phyloP scores from a whole-genome alignment of 2,329 filamentous ascomycete genomes.

The Botrytis byssoidea region DNA sequence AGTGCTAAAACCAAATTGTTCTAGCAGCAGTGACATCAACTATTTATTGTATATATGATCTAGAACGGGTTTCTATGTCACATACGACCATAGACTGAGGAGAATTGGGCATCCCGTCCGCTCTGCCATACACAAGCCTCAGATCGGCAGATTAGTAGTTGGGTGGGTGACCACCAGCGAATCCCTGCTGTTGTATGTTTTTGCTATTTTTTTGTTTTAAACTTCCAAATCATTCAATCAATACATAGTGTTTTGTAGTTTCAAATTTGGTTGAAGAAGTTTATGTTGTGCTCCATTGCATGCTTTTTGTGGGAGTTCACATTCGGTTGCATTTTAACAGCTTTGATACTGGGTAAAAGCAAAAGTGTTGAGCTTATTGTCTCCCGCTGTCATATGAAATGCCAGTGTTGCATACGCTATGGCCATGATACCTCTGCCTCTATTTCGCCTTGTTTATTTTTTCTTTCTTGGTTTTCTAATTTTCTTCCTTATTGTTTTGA shows the following conservation, averaged over 20 bases:
- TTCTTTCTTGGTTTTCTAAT: neutral
- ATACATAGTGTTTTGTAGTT: neutral
- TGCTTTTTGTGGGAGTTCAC: neutral
- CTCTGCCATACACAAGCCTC: conserved; percentile 13
- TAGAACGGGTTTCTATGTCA: accelerated
- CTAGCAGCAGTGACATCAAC: neutral
- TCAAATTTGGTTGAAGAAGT: neutral
- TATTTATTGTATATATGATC: neutral
- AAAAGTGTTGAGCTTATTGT: neutral
- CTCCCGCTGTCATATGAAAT: neutral
- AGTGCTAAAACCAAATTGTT: neutral
- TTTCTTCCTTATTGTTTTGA: neutral
- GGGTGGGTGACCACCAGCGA: conserved; percentile 11
- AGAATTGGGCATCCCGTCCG: neutral
- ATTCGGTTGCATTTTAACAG: neutral
- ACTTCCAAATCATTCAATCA: neutral
- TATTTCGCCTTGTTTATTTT: neutral
- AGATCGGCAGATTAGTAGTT: conserved; percentile 15
- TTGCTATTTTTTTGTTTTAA: neutral
- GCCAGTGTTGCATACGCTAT: neutral
- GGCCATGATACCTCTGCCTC: no score
- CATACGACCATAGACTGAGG: neutral
- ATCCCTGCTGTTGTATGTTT: conserved; percentile 16
- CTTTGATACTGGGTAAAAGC: no score
- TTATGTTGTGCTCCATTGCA: neutral